phyloP scores from a whole-genome alignment of 352 stramenopile genomes.

The Lagenidium giganteum region DNA sequence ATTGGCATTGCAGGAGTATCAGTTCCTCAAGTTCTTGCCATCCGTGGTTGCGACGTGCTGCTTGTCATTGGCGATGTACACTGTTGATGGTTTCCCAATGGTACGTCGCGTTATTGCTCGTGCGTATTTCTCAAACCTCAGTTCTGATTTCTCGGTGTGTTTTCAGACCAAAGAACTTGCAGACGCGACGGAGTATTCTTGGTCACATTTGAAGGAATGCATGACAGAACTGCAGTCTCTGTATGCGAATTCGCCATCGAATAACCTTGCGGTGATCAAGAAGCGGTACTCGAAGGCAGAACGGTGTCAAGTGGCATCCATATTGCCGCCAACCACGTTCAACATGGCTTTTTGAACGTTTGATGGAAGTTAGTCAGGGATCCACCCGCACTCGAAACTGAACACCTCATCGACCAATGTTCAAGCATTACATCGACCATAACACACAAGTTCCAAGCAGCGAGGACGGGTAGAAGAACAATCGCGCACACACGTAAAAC shows the following conservation, averaged over 20 bases:
- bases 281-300: conserved; percentile 87
- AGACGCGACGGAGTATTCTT: conserved; percentile 75
- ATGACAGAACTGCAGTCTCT: conserved; percentile 78
- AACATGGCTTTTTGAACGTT: conserved; percentile 86
- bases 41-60: conserved; percentile 83
- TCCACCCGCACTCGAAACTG: too few relatives aligned
- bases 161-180: conserved; percentile 71
- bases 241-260: conserved; percentile 76
- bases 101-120: conserved; percentile 17
- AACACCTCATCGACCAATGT: too few relatives aligned
- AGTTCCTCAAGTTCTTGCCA: conserved; percentile 81
- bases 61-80: conserved; percentile 84
- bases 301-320: conserved; percentile 66
- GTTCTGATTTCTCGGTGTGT: conserved; percentile 2
- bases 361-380: too few relatives aligned
- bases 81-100: conserved; percentile 78
- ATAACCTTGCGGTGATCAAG: conserved; percentile 84
- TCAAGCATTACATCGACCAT: too few relatives aligned
- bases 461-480: too few relatives aligned
- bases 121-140: background rate
- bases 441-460: too few relatives aligned
- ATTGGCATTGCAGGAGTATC: conserved; percentile 83
- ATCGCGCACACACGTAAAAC: too few relatives aligned
- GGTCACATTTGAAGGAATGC: conserved; percentile 74
- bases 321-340: conserved; percentile 68